These are phyloP conservation scores for Solanum medicagineum DNA, from an alignment of 257 asterid genomes.

Conservation along the genomic window DNA sequence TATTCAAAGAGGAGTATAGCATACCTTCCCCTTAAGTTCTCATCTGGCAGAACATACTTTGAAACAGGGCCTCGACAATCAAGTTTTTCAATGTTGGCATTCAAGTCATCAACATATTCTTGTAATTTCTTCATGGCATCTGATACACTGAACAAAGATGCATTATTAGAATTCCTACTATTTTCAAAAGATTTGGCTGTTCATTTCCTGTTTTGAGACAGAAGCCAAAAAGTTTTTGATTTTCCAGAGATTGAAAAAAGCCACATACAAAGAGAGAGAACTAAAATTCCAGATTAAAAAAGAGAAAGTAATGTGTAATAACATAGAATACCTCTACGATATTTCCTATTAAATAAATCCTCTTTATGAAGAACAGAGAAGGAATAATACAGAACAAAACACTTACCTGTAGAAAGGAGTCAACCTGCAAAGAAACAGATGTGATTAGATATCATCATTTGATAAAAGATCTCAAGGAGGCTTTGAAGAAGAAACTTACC, in stretches of 20 bases:
- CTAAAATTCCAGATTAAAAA: not conserved
- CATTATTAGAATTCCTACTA: not conserved
- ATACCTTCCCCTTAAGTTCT: slow-evolving; percentile 89
- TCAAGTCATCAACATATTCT: slow-evolving; percentile 73
- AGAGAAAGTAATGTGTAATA: not conserved
- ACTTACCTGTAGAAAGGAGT: slow-evolving; percentile 90
- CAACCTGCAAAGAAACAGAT: slow-evolving; percentile 49
- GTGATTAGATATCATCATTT: slow-evolving; percentile 12
- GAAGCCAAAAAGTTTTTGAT: not conserved
- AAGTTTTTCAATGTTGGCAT: slow-evolving; percentile 67
- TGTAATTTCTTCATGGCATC: slow-evolving; percentile 65
- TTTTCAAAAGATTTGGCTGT: not conserved
- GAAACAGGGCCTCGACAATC: slow-evolving; percentile 77
- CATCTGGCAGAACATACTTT: slow-evolving; percentile 77
- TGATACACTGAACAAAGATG: slow-evolving; percentile 44
- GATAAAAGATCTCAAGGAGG: slow-evolving; percentile 2
- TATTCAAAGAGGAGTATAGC: not conserved
- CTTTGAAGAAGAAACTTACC: slow-evolving; percentile 27
- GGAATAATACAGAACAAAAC: not conserved
- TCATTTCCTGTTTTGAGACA: not conserved
- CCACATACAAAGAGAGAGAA: not conserved
- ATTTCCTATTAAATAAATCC: not conserved
- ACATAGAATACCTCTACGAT: not conserved
- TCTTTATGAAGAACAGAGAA: not conserved
- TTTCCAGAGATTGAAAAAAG: not conserved